Conservation (phyloP, 768 basidiomycete genomes). For the Sarcomyxa edulis region DNA sequence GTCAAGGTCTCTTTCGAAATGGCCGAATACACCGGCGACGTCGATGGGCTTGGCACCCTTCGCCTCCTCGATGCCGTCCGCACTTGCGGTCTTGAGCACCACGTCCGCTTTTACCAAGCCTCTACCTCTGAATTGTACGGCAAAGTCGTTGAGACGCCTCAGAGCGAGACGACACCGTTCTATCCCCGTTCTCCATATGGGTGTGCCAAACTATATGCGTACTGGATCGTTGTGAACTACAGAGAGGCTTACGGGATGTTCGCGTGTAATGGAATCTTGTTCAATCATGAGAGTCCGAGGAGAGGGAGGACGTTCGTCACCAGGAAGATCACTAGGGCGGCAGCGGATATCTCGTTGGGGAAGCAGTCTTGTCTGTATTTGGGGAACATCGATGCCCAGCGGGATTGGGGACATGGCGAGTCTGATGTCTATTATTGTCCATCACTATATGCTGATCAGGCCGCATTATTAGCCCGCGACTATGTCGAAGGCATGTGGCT, state of each 20-base stretch:
- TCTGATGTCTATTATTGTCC: conserved; percentile 8
- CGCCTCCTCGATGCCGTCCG: conserved; percentile 94
- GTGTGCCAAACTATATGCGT: conserved; percentile 90
- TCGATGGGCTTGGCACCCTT: conserved; percentile 92
- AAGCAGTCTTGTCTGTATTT: conserved; percentile 91
- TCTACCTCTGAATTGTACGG: conserved; percentile 97
- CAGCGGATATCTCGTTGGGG: conserved; percentile 84
- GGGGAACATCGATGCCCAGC: conserved; percentile 90
- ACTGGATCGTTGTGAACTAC: conserved; percentile 90
- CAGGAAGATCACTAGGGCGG: conserved; percentile 89
- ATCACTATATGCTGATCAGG: too few species aligned
- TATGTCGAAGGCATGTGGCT: conserved; percentile 98
- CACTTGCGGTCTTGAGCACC: conserved; percentile 90
- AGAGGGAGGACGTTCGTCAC: conserved; percentile 95
- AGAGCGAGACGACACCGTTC: conserved; percentile 95
- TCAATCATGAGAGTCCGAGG: conserved; percentile 97
- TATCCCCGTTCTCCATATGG: conserved; percentile 98
- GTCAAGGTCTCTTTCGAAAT: conserved; percentile 99
- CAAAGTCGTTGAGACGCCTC: conserved; percentile 92
- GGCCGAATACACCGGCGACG: conserved; percentile 98
- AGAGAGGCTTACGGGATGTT: conserved; percentile 96
- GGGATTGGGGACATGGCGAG: conserved; percentile 97
- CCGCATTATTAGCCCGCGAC: conserved; percentile 58
- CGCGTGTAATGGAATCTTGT: conserved; percentile 94
- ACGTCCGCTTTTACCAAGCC: conserved; percentile 95